Evolutionary conservation across 371 early-diverging fungal genomes (phyloP), one percentile per base, ranked within the genome.

Genomic region (Mortierella sp.): DNA sequence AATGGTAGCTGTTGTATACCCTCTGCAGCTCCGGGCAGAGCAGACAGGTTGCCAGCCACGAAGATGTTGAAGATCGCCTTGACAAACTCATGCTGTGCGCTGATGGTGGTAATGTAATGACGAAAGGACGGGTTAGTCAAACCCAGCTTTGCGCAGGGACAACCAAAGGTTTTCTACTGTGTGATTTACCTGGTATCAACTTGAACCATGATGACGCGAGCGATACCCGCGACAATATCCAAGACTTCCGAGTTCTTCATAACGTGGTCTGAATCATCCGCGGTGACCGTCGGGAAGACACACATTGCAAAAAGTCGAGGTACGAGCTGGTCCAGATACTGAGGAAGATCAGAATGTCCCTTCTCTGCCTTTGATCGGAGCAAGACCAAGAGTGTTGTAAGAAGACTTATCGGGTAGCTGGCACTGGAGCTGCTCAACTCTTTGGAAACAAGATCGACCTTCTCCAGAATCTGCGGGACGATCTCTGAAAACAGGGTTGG

Each of bases 11-110:
- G 57, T 3, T 60, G 54, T 0, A 50, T 47, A 22, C n/a, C 34
- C 3, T 54, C 54, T n/a, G 37, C 44, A n/a, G 43, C 46, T 3
- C 37, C 28, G 14, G 61, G 40, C 51, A 76, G 39, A 8, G 34
- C 62, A 12, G 82, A 63, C 17, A 85, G 53, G 44, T 88, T 76
- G 22, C 83, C 84, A 8, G 83, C 54, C 13, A 79, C 59, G 57
- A 82, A 88, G 34, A 87, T 63, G 46, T 71, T 67, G 58, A 86
- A 87, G 19, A 82, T 78, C 17, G 73, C 65, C 44, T 83, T 81
- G 37, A 85, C 56, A 57, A 81, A 82, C n/a, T 48, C 54, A 21
- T 81, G 80, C 73, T 90, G 90, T 9, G 64, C 70, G 34, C 83
- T 83, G n/a, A 52, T 16, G 1, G 4, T 13, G n/a, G 52, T 5